A percentile compares a stretch with the other conserved stretches of the same genome.
Conservation (phyloP, 345 rosid genomes). For the Nasturtium officinale region DNA sequence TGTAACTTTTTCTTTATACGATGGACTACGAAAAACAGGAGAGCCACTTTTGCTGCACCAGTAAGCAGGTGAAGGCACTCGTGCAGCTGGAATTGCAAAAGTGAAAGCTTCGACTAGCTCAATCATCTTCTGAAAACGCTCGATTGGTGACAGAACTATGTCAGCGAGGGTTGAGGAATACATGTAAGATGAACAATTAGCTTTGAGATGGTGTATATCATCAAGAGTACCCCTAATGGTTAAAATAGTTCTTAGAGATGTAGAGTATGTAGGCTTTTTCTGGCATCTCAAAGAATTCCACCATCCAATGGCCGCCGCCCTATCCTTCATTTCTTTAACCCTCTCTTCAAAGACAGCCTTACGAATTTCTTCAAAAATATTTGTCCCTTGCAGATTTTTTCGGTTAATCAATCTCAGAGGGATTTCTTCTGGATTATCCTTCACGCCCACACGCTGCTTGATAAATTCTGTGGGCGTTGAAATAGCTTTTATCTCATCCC, state of each 20-base stretch:
- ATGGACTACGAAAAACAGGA: slow-evolving; percentile 64
- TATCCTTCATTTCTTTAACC: slow-evolving; percentile 67
- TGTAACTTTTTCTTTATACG: slow-evolving; percentile 63
- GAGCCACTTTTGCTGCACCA: slow-evolving; percentile 78
- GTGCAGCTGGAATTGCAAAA: slow-evolving; percentile 96
- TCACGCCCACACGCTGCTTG: slow-evolving; percentile 50
- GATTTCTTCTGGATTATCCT: slow-evolving; percentile 49
- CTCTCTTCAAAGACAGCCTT: slow-evolving; percentile 79
- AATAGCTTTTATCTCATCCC: slow-evolving; percentile 71
- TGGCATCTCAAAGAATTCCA: slow-evolving; percentile 99
- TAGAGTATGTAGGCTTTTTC: slow-evolving; percentile 81
- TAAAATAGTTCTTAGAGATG: slow-evolving; percentile 60
- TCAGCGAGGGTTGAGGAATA: slow-evolving; percentile 83
- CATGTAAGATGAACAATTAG: slow-evolving; percentile 49
- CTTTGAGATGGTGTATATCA: slow-evolving; percentile 60
- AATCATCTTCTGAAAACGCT: slow-evolving; percentile 78
- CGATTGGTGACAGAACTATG: slow-evolving; percentile 81
- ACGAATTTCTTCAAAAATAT: slow-evolving; percentile 85
- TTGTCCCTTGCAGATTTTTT: slow-evolving; percentile 59
- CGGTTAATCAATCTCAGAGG: slow-evolving; percentile 40
- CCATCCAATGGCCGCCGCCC: slow-evolving; percentile 91
- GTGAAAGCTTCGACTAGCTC: slow-evolving; percentile 83
- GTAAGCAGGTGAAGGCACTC: slow-evolving; percentile 73
- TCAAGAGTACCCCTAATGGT: slow-evolving; percentile 64
- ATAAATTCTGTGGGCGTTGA: slow-evolving; percentile 75